Conservation (phyloP, 257 asterid genomes). For the Gentiana dahurica region DNA sequence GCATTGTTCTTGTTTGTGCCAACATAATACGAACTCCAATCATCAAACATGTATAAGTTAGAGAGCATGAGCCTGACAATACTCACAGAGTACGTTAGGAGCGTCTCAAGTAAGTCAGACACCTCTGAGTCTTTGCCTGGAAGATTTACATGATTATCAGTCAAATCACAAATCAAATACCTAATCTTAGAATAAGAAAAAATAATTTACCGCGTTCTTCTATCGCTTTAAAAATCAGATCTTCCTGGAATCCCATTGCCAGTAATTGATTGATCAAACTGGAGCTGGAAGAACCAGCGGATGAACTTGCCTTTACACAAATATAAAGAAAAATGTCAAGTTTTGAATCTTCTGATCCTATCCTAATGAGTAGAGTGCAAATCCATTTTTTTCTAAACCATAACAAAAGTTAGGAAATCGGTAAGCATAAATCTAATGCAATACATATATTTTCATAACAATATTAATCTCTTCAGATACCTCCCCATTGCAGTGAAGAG, state of each 20-base stretch:
- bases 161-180: constrained; percentile 2
- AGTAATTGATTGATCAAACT: constrained; percentile 14
- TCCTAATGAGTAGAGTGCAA: too few relatives aligned
- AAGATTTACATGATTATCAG: constrained; percentile 4
- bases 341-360: too few relatives aligned
- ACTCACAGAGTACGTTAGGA: constrained; percentile 58
- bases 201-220: constrained; percentile 22
- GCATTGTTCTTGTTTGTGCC: too few relatives aligned
- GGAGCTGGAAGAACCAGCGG: constrained; percentile 12
- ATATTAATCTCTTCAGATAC: background rate
- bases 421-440: too few relatives aligned
- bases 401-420: too few relatives aligned
- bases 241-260: constrained; percentile 29
- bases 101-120: constrained; percentile 35
- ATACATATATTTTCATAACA: too few relatives aligned
- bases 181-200: background rate
- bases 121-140: constrained; percentile 52
- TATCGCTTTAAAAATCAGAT: constrained; percentile 24
- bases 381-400: too few relatives aligned
- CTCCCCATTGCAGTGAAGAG: constrained; percentile 5
- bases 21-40: too few relatives aligned
- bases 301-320: constrained; percentile 17
- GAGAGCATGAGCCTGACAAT: background rate
- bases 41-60: too few relatives aligned
- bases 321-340: background rate